Conservation (phyloP, 2,329 filamentous ascomycete genomes). For the Harringtonia aguacate region DNA sequence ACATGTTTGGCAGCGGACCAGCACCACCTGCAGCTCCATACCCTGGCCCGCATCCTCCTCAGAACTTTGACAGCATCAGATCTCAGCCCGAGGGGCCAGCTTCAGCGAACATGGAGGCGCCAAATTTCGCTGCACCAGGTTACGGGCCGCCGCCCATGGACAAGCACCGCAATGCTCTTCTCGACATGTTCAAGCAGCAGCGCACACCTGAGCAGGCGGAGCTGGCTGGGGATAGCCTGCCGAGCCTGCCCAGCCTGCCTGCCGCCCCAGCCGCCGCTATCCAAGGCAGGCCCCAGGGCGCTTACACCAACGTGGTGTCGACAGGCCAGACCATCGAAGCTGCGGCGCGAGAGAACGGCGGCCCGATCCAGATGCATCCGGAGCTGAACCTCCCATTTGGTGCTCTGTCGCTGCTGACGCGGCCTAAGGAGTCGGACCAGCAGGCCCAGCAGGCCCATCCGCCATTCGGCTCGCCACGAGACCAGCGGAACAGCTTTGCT, state of each 20-base stretch:
- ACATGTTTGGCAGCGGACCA: not conserved
- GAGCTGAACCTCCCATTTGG: constrained; percentile 28
- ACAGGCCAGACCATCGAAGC: constrained; percentile 16
- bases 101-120: not conserved
- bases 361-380: constrained; percentile 22
- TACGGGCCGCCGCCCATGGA: constrained; percentile 3
- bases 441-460: not conserved
- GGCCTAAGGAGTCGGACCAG: constrained; percentile 17
- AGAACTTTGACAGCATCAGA: not conserved
- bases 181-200: constrained; percentile 35
- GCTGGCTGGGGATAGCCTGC: too few relatives aligned
- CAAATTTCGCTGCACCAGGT: not conserved
- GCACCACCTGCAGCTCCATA: not conserved
- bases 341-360: constrained; percentile 19
- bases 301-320: constrained; percentile 5
- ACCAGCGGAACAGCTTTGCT: too few relatives aligned
- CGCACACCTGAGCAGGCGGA: too few relatives aligned
- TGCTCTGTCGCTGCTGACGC: constrained; percentile 26
- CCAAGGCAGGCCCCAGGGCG: constrained; percentile 2
- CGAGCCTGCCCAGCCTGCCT: too few relatives aligned
- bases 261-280: constrained; percentile 13
- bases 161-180: constrained; percentile 10
- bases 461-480: too few relatives aligned
- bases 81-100: not conserved
- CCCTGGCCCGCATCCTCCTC: not conserved